Evolutionary conservation across 1,284 basidiomycete genomes (phyloP).

Genomic region (Boletus nobilissimus): DNA sequence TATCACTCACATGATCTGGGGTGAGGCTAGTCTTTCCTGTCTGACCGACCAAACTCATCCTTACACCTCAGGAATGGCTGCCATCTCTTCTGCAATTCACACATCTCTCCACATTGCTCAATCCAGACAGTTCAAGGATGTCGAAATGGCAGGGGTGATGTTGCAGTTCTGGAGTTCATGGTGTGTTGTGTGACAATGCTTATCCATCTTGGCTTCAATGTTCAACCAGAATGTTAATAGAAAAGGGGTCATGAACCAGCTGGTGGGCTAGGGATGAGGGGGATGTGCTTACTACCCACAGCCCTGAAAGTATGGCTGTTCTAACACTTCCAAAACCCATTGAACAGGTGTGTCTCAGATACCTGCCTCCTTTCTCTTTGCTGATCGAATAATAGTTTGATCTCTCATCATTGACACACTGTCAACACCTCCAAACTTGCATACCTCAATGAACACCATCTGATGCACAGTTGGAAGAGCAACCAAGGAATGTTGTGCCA

Average conservation of each 20-base stretch:
- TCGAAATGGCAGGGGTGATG: slow-evolving; percentile 94
- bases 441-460: slow-evolving; percentile 82
- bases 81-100: slow-evolving; percentile 92
- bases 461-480: slow-evolving; percentile 61
- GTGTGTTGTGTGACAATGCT: slow-evolving; percentile 54
- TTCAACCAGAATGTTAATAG: slow-evolving; percentile 48
- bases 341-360: slow-evolving; percentile 57
- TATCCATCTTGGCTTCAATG: neutral
- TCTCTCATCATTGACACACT: slow-evolving; percentile 75
- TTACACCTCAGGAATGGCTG: slow-evolving; percentile 85
- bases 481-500: slow-evolving; percentile 57
- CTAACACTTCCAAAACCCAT: slow-evolving; percentile 76
- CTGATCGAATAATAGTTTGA: slow-evolving; percentile 64
- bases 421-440: slow-evolving; percentile 81
- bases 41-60: neutral
- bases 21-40: slow-evolving; percentile 71
- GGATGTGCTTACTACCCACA: slow-evolving; percentile 46
- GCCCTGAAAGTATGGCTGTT: slow-evolving; percentile 72
- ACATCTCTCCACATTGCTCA: slow-evolving; percentile 91
- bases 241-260: slow-evolving; percentile 88
- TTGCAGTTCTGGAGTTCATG: slow-evolving; percentile 86
- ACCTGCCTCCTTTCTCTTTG: neutral
- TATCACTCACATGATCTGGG: slow-evolving; percentile 94
- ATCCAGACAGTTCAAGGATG: slow-evolving; percentile 94
- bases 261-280: too few species aligned